Evolutionary conservation across 805 yeast species (phyloP), one percentile per base, ranked within the genome.

Genomic region (Barnettozyma wickerhamii): DNA sequence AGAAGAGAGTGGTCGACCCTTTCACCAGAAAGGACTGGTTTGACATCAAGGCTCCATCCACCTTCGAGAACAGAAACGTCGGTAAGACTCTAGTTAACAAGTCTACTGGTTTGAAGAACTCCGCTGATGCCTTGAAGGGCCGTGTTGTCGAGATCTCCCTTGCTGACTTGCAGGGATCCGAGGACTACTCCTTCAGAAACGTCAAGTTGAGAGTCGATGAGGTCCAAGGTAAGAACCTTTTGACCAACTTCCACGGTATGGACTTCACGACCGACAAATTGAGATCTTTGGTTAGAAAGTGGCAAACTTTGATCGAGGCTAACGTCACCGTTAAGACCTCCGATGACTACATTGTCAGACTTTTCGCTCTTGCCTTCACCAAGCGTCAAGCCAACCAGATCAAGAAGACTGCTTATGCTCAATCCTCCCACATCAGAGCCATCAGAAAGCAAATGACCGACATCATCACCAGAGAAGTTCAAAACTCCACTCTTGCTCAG

Each of bases 21-120:
- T 91, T 91, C 93, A 79, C 96, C 83, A 89, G 90, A 75, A 91
- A 91, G 78, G 98, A 90, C 65, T 91, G 98, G 98, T 90, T 77
- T 73, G 95, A 86, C 73, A 87, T 90, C 77, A 89, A 90, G 79
- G 98, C 98, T 58, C 98, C 98, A 68, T 83, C 97, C 64, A 89
- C 96, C 63, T 91, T 90, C 65, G 97, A 90, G 75, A 88, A 87
- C 85, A 90, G 96, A 77, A 87, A 86, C 65, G 97, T 89, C 67
- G 98, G 98, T 74, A 90, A 91, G 82, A 91, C 98, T 62, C 79
- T 91, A 65, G 95, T 91, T 72, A 91, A 91, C 95, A 91, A 87
- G 72, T 85, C 96, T 49, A 86, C 96, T 62, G 98, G 98, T 86
- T 80, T 91, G 70, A 84, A 86, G 79, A 89, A 84, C 76, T 96